A percentile compares a stretch with the other conserved stretches of the same genome.
These are phyloP conservation scores for Tolypocladium amazonense DNA, from an alignment of 2,329 filamentous ascomycete species.

Conservation along the genomic window DNA sequence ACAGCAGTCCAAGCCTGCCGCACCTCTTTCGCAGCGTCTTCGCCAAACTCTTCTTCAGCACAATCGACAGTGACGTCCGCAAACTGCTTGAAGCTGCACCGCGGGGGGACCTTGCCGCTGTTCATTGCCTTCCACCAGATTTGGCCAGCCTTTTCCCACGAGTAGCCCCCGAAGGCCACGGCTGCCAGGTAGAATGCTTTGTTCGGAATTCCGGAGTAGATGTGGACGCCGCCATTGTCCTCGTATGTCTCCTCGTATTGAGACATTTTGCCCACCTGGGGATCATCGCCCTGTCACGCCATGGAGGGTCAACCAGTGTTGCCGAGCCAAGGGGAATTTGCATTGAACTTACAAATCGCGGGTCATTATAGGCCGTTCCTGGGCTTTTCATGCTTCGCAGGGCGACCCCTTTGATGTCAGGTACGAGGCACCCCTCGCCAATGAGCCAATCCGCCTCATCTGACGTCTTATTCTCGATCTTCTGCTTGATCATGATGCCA, in stretches of 20 bases:
- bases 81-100: conserved; percentile 36
- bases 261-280: conserved; percentile 37
- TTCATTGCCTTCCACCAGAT: conserved; percentile 42
- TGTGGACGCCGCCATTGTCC: conserved; percentile 44
- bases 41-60: conserved; percentile 30
- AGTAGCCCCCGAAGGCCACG: conserved; percentile 37
- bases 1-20: conserved; percentile 37
- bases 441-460: conserved; percentile 43
- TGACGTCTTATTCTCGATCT: conserved; percentile 31
- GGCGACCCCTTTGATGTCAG: conserved; percentile 38
- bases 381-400: conserved; percentile 44
- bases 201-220: conserved; percentile 48
- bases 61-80: conserved; percentile 36
- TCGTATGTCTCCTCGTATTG: conserved; percentile 26
- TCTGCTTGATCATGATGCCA: conserved; percentile 47
- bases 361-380: conserved; percentile 41
- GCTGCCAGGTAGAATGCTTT: conserved; percentile 42
- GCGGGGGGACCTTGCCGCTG: conserved; percentile 27
- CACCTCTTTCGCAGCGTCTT: conserved; percentile 30
- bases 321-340: background rate
- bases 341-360: conserved; percentile 30
- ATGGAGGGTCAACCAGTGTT: background rate
- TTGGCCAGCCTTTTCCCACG: conserved; percentile 42
- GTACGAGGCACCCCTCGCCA: conserved; percentile 40
- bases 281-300: conserved; percentile 34